Evolutionary conservation across 2,329 filamentous ascomycete genomes (phyloP).

Genomic region (Chlorencoelia australis): DNA sequence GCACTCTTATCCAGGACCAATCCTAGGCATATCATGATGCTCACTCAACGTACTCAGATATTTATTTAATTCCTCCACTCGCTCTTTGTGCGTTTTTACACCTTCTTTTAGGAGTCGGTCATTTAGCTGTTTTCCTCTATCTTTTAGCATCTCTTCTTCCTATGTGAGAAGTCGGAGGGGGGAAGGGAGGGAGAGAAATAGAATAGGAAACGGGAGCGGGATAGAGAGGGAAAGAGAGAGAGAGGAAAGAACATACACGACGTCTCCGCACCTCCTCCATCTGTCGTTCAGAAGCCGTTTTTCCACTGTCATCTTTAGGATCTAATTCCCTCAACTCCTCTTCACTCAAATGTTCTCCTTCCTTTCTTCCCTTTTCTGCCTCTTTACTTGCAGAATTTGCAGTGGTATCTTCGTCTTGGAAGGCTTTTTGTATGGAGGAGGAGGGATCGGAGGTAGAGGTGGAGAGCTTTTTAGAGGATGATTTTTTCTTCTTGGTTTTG

Average conservation of each 20-base stretch:
- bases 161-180: background rate
- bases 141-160: background rate
- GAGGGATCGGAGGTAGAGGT: background rate
- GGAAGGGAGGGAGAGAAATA: no score
- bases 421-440: conserved; percentile 28
- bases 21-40: conserved; percentile 85
- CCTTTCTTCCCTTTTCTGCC: background rate
- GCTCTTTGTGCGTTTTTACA: conserved; percentile 92
- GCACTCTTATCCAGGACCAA: conserved; percentile 43
- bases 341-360: conserved; percentile 9
- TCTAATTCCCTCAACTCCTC: conserved; percentile 20
- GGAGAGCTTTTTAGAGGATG: conserved; percentile 25
- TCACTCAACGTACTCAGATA: conserved; percentile 88
- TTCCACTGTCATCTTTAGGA: conserved; percentile 35
- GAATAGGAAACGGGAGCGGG: no score
- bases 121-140: conserved; percentile 49
- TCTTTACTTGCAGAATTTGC: conserved; percentile 10
- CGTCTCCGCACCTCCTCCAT: conserved; percentile 75
- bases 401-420: conserved; percentile 20
- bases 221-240: background rate
- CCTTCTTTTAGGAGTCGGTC: conserved; percentile 70
- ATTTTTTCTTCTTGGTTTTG: conserved; percentile 47
- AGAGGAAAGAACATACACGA: conserved; percentile 48
- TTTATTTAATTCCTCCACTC: conserved; percentile 89
- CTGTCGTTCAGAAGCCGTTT: conserved; percentile 76